These are phyloP conservation scores for Platanthera guangdongensis DNA, from an alignment of 106 monocot species.

Conservation along the genomic window DNA sequence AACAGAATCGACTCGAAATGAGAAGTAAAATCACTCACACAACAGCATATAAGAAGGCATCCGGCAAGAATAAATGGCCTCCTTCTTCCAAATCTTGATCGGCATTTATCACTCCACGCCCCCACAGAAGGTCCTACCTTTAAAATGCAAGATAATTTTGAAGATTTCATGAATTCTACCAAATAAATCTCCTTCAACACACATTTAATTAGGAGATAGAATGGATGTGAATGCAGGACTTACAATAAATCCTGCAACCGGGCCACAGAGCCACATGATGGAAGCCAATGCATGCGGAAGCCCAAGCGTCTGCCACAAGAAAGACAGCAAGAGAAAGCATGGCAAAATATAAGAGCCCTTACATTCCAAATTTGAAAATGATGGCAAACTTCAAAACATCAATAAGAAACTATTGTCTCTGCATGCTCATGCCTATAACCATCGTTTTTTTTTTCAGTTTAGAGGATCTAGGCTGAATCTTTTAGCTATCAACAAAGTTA, in stretches of 20 bases:
- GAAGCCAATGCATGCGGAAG: conserved; percentile 52
- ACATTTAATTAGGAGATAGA: neutral
- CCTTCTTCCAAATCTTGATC: conserved; percentile 55
- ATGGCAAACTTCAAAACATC: no score
- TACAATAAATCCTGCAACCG: conserved; percentile 57
- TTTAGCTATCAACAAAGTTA: no score
- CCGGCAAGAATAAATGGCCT: conserved; percentile 74
- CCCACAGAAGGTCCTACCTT: conserved; percentile 88
- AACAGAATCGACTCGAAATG: neutral
- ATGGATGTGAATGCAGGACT: conserved; percentile 7
- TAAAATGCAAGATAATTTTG: neutral
- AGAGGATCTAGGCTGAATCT: no score
- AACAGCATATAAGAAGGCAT: conserved; percentile 47
- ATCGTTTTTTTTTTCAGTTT: no score
- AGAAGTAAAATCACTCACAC: conserved; percentile 32
- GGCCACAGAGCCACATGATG: conserved; percentile 65
- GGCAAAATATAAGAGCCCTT: neutral
- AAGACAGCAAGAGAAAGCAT: neutral
- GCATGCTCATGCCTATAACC: no score
- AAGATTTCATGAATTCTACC: neutral
- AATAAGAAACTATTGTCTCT: no score
- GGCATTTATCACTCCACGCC: conserved; percentile 67
- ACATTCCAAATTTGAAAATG: neutral
- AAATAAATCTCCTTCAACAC: neutral
- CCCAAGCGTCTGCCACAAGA: conserved; percentile 46